Evolutionary conservation across 352 stramenopile species (phyloP).

Genomic region (Globisporangium viniferum): DNA sequence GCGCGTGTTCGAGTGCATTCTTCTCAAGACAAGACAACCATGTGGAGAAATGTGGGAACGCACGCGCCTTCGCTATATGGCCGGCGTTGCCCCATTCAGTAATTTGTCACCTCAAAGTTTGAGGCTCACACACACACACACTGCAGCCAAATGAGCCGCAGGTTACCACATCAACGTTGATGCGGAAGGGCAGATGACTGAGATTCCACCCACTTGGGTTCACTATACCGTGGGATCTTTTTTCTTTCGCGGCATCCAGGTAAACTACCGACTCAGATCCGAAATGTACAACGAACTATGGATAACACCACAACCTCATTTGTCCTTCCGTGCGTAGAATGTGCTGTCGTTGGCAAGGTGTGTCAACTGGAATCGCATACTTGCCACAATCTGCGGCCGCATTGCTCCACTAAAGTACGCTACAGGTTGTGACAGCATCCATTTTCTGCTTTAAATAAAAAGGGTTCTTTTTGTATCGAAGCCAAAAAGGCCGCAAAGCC

Average conservation of each 20-base stretch:
- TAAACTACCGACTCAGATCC: neutral
- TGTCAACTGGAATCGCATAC: no score
- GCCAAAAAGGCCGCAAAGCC: neutral
- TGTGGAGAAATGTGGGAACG: neutral
- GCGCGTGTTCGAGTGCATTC: neutral
- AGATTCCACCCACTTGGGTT: slow-evolving; percentile 19
- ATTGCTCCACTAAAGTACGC: no score
- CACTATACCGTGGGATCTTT: slow-evolving; percentile 16
- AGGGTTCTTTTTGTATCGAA: neutral
- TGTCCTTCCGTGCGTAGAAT: no score
- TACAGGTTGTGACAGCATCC: no score
- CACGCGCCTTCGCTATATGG: neutral
- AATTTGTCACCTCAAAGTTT: neutral
- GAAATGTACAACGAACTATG: no score
- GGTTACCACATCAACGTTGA: slow-evolving; percentile 3
- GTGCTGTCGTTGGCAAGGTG: no score
- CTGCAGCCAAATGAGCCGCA: neutral
- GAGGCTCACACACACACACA: neutral
- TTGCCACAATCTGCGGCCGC: no score
- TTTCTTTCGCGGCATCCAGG: slow-evolving; percentile 1
- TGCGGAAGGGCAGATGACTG: neutral
- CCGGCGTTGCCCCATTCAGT: neutral
- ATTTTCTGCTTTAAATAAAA: no score
- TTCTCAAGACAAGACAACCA: no score
- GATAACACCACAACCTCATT: no score